Base-by-base conservation (phyloP, 768 basidiomycete genomes). In the Auricularia sp. region DNA sequence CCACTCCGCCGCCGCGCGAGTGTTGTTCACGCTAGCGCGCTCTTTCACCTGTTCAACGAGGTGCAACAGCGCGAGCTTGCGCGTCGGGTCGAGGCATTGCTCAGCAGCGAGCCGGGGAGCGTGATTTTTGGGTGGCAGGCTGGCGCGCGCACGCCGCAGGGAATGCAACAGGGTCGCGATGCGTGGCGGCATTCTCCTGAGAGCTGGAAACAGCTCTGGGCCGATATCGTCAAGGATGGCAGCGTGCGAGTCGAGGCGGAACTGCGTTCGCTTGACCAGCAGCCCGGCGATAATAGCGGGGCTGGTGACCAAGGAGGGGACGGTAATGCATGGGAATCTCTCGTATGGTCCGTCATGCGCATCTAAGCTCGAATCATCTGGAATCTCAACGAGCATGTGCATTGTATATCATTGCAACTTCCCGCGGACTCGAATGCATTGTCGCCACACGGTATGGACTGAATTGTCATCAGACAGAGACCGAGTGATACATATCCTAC, bases 1-100 rank as follows among this genome's bases (percentile, higher is more conserved):
- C 77, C 78, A 5, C 73, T 84, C 8, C 77, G 69, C 59, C 80
- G 82, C 3, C 78, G 74, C 29, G 71, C 83, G 44, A 77, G 81
- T 11, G 80, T 72, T 4, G 81, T 86, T 21, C 79, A 83, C 68
- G 78, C 79, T 1, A 74, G 78, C 12, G 72, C 79, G 5, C 74
- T 86, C 70, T 85, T 87, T 67, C 72, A 76, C 56, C 66, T 76
- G 21, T 76, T 75, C 66, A 59, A 69, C 8, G 71, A 73, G 54
- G 64, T 65, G 43, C 61, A 70, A 14, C 75, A 76, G 51, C 61
- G 54, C 44, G 59, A 65, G 11, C 62, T 75, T 21, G 72, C 72
- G 11, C 68, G 66, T 61, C 69, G 66, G 1, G 61, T 74, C 47
- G 74, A 65, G 43, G 61, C 65, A 29, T 71, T 76, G 18, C 66